Percentiles rank a stretch among this genome's conserved stretches.
phyloP scores from a whole-genome alignment of 768 basidiomycete species.

The Mycena albidolilacea region DNA sequence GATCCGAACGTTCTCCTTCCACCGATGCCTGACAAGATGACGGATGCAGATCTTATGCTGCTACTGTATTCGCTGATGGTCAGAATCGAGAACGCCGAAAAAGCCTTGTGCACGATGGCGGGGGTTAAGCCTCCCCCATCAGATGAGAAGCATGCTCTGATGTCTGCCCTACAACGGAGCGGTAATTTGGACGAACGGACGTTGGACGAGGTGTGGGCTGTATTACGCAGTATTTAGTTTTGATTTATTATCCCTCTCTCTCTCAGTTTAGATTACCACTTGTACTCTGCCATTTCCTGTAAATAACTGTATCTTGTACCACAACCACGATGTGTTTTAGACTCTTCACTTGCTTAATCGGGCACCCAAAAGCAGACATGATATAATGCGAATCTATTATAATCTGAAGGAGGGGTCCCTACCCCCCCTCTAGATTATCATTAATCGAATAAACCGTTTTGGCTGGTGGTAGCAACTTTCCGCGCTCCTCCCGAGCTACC shows the following conservation, averaged over 20 bases:
- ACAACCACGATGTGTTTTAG: not conserved
- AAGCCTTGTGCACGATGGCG: slow-evolving; percentile 51
- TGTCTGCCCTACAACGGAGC: slow-evolving; percentile 53
- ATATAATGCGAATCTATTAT: no score
- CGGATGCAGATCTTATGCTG: slow-evolving; percentile 79
- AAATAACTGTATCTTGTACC: slow-evolving; percentile 35
- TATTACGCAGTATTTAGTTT: slow-evolving; percentile 48
- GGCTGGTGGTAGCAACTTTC: no score
- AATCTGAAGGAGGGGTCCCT: no score
- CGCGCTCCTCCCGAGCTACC: no score
- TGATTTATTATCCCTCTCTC: slow-evolving; percentile 34
- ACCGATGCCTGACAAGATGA: slow-evolving; percentile 74
- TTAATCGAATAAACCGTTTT: no score
- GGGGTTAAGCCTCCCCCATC: slow-evolving; percentile 35
- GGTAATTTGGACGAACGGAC: slow-evolving; percentile 65
- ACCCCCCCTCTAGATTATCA: no score
- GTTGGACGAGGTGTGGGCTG: slow-evolving; percentile 58
- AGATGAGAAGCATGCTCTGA: slow-evolving; percentile 48
- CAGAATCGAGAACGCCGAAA: slow-evolving; percentile 82
- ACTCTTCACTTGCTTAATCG: not conserved
- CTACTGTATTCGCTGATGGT: slow-evolving; percentile 84
- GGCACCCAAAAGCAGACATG: no score
- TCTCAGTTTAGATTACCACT: slow-evolving; percentile 27
- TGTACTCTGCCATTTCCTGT: slow-evolving; percentile 23
- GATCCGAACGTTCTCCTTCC: slow-evolving; percentile 70